phyloP scores from a whole-genome alignment of 768 basidiomycete genomes.

The Auricularia sp. region DNA sequence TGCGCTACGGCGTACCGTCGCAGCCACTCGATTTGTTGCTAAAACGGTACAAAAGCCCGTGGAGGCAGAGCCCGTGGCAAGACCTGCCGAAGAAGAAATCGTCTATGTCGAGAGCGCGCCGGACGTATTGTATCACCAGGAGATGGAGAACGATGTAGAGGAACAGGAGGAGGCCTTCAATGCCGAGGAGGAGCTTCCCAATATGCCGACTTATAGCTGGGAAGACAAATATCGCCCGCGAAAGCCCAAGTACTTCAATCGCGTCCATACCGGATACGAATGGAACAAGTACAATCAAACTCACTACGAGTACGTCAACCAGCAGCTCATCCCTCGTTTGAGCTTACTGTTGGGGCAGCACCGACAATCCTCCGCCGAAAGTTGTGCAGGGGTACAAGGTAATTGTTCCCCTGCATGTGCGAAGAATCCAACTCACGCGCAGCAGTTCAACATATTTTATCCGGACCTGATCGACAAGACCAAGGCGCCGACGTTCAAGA shows the following conservation, averaged over 20 bases:
- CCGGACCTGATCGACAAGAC: conserved; percentile 98
- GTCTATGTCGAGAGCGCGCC: conserved; percentile 68
- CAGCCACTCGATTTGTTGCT: conserved; percentile 80
- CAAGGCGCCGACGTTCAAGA: conserved; percentile 93
- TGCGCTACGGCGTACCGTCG: conserved; percentile 68
- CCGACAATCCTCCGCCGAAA: conserved; percentile 98
- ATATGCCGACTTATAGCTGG: conserved; percentile 89
- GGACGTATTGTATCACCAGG: conserved; percentile 83
- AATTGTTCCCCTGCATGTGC: conserved; percentile 11
- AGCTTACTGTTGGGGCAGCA: conserved; percentile 35
- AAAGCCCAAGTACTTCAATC: conserved; percentile 97
- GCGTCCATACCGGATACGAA: conserved; percentile 97
- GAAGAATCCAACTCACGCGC: conserved; percentile 8
- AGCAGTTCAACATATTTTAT: conserved; percentile 92
- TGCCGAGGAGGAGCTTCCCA: conserved; percentile 76
- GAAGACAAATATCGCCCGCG: conserved; percentile 97
- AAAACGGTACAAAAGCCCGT: conserved; percentile 46
- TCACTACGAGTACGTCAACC: conserved; percentile 81
- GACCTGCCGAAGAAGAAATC: conserved; percentile 45
- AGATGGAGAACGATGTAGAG: conserved; percentile 86
- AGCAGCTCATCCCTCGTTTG: background rate
- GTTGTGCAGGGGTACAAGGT: conserved; percentile 99
- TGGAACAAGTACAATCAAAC: conserved; percentile 99
- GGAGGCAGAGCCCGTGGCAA: conserved; percentile 41
- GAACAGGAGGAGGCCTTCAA: conserved; percentile 96